phyloP scores from a whole-genome alignment of 164 flowering plant species.

The Echeveria elegans region DNA sequence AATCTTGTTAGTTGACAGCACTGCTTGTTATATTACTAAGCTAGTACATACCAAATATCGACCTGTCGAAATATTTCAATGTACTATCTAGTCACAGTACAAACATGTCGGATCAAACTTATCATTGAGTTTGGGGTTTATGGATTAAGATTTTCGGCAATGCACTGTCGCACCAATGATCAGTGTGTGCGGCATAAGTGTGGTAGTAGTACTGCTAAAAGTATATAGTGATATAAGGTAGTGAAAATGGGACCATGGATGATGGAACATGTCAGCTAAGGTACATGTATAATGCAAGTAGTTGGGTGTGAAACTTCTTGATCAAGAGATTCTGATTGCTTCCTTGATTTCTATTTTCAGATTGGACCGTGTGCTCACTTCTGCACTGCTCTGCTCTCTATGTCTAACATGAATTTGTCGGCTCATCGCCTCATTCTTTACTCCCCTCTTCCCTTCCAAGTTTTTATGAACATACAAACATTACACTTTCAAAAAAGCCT shows the following conservation, averaged over 20 bases:
- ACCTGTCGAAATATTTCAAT: neutral
- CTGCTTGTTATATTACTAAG: neutral
- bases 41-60: no score
- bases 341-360: constrained; percentile 5
- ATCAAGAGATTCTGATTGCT: no score
- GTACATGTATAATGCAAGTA: constrained; percentile 2
- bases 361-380: neutral
- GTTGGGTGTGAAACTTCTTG: neutral
- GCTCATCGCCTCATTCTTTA: neutral
- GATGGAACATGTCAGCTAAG: neutral
- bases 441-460: no score
- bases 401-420: constrained; percentile 6
- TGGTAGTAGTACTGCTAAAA: no score
- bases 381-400: neutral
- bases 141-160: no score
- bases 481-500: neutral
- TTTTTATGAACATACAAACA: no score
- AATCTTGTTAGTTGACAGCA: neutral
- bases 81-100: neutral
- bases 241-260: neutral
- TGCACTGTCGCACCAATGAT: no score
- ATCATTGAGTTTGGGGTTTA: no score
- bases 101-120: no score
- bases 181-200: no score
- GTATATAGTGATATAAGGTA: no score